phyloP scores from a whole-genome alignment of 176 grass and related monocot genomes.

The Hsuehochloa calcarea region DNA sequence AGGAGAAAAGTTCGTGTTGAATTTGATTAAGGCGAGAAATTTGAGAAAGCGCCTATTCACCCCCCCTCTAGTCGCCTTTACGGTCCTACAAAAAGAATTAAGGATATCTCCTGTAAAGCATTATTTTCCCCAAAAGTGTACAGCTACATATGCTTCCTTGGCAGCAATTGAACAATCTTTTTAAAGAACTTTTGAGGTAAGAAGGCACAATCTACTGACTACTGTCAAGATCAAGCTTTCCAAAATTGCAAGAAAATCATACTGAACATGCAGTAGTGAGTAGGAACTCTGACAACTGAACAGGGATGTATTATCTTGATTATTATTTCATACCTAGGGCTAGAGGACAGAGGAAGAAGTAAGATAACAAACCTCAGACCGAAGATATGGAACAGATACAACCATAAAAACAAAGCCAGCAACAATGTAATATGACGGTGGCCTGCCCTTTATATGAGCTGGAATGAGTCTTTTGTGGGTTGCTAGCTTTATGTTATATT shows the following conservation, averaged over 20 bases:
- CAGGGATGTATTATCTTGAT: neutral
- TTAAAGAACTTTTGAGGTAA: neutral
- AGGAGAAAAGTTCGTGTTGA: no score
- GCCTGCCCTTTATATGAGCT: conserved; percentile 85
- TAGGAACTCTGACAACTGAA: neutral
- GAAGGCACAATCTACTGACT: neutral
- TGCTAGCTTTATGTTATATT: conserved; percentile 85
- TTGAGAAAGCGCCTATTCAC: no score
- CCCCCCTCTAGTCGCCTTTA: no score
- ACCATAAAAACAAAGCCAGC: conserved; percentile 90
- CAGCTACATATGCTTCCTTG: neutral
- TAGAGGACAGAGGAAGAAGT: neutral
- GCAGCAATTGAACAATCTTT: neutral
- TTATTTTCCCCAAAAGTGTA: neutral
- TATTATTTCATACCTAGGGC: neutral
- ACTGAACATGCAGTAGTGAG: neutral
- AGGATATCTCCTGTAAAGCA: neutral
- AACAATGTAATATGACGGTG: conserved; percentile 96
- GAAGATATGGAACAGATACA: conserved; percentile 89
- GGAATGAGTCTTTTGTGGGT: conserved; percentile 91
- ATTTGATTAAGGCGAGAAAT: no score
- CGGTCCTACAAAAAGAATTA: no score
- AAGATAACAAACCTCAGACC: conserved; percentile 75
- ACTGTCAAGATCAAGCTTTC: neutral
- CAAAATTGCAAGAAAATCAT: neutral